Evolutionary conservation across 2,329 filamentous ascomycete species (phyloP).

Genomic region (Apiospora marii): DNA sequence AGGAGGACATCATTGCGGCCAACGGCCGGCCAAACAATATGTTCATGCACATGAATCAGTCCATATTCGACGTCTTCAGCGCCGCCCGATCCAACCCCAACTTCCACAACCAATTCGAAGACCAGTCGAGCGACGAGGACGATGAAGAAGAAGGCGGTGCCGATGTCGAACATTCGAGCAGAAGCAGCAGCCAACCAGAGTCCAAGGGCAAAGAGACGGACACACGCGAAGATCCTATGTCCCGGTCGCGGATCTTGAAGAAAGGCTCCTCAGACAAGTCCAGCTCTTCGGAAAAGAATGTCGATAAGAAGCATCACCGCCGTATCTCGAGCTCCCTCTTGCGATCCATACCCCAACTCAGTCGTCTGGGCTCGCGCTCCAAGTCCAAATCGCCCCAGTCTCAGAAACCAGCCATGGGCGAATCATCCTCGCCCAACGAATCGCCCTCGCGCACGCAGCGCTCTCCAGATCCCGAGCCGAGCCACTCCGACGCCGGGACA

Average conservation of each 20-base stretch:
- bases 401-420: conserved; percentile 48
- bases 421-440: conserved; percentile 38
- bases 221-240: conserved; percentile 27
- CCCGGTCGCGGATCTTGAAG: conserved; percentile 40
- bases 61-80: conserved; percentile 90
- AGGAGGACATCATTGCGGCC: conserved; percentile 56
- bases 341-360: conserved; percentile 69
- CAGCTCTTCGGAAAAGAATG: conserved; percentile 25
- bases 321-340: conserved; percentile 71
- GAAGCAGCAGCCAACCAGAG: conserved; percentile 6
- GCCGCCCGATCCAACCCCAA: conserved; percentile 84
- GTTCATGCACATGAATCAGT: conserved; percentile 87
- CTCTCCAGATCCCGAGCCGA: background rate
- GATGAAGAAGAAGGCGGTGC: conserved; percentile 57
- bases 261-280: conserved; percentile 44
- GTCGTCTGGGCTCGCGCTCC: conserved; percentile 50
- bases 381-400: conserved; percentile 51
- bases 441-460: conserved; percentile 29
- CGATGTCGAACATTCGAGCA: conserved; percentile 31
- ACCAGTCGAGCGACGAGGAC: conserved; percentile 82
- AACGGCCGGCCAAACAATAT: conserved; percentile 49
- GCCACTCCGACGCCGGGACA: background rate
- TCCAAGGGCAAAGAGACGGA: conserved; percentile 35
- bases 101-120: conserved; percentile 83
- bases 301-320: conserved; percentile 58